Evolutionary conservation across 1,284 basidiomycete species (phyloP).

Genomic region (Athelia psychrophila): DNA sequence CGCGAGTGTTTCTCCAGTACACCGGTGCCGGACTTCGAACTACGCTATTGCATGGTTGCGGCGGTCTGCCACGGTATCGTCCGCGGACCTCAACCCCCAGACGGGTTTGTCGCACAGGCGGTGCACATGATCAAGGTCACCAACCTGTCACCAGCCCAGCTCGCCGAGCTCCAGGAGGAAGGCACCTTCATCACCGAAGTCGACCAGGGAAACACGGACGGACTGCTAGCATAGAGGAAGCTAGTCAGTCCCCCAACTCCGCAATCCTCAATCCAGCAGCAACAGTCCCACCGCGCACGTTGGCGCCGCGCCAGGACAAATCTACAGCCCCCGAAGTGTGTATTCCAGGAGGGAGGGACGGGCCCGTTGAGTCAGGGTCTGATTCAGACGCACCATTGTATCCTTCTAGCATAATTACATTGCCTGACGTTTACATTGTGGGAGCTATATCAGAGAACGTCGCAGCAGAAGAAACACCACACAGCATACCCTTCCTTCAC

Average conservation of each 20-base stretch:
- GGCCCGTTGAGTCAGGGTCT: neutral
- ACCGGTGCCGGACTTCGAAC: neutral
- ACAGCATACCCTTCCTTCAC: neutral
- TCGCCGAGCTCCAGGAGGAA: neutral
- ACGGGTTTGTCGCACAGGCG: neutral
- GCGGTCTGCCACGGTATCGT: constrained; percentile 1
- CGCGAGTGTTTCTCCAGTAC: neutral
- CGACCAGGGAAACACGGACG: neutral
- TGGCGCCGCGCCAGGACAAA: neutral
- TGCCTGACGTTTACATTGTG: neutral
- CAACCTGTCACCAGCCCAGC: neutral
- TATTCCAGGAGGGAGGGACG: neutral
- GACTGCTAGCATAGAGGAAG: neutral
- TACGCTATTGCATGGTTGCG: neutral
- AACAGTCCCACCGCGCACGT: neutral
- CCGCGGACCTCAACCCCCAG: neutral
- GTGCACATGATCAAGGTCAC: neutral
- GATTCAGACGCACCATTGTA: neutral
- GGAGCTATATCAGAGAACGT: neutral
- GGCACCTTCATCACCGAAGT: neutral
- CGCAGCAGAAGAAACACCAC: neutral
- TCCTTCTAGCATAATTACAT: neutral
- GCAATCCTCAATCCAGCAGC: neutral
- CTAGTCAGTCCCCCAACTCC: neutral
- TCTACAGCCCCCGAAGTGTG: neutral